phyloP scores from a whole-genome alignment of 257 asterid species.

The Gynochthodes officinalis region DNA sequence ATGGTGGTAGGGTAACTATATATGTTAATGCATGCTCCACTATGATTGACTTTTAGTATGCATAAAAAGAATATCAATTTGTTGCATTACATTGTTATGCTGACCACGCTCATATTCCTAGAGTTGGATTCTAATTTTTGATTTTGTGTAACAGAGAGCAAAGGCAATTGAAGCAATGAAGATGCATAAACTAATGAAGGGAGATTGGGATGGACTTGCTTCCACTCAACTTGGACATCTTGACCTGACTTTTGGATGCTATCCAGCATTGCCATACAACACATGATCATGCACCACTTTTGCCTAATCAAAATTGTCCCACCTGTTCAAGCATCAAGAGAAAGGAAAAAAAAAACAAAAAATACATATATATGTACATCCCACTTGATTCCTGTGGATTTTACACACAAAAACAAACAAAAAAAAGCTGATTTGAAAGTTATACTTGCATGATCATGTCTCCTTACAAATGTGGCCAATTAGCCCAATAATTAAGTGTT shows the following conservation, averaged over 20 bases:
- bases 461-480: constrained; percentile 15
- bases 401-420: background rate
- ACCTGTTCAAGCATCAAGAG: constrained; percentile 5
- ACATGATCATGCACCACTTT: constrained; percentile 32
- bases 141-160: constrained; percentile 46
- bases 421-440: background rate
- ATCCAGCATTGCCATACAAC: constrained; percentile 42
- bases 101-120: no score
- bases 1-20: background rate
- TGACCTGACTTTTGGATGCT: constrained; percentile 42
- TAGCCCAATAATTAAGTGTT: constrained; percentile 23
- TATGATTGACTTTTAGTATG: background rate
- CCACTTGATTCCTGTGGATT: constrained; percentile 7
- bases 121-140: no score
- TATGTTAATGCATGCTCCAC: background rate
- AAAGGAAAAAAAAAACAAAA: background rate
- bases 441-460: constrained; percentile 13
- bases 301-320: constrained; percentile 26
- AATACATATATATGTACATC: background rate
- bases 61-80: background rate
- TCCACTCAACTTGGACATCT: constrained; percentile 32
- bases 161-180: constrained; percentile 56
- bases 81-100: background rate
- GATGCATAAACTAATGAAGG: constrained; percentile 37
- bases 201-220: constrained; percentile 36